A percentile compares a stretch with the other conserved stretches of the same genome.
Evolutionary conservation across 768 basidiomycete genomes (phyloP).

Genomic region (Leccinellum albellum): DNA sequence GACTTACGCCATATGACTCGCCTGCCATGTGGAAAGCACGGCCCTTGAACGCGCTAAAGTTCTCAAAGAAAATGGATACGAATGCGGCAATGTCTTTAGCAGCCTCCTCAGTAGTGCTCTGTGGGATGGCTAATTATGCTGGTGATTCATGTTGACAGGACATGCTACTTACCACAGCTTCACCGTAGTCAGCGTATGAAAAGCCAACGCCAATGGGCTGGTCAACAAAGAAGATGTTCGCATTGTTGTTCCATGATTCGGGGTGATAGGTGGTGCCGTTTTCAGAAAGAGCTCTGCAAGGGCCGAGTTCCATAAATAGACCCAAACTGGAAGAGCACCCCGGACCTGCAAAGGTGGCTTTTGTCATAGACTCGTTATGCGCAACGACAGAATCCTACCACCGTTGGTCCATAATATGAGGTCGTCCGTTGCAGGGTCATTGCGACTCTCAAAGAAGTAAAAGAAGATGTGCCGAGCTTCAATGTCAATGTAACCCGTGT

Average conservation of each 20-base stretch:
- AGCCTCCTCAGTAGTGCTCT: conserved; percentile 65
- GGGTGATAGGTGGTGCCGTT: conserved; percentile 53
- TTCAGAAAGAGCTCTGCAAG: conserved; percentile 56
- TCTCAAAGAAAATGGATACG: conserved; percentile 69
- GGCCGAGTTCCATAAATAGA: conserved; percentile 72
- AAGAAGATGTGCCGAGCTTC: conserved; percentile 65
- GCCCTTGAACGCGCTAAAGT: conserved; percentile 68
- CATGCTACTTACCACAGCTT: conserved; percentile 33
- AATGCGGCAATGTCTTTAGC: conserved; percentile 70
- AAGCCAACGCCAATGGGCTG: conserved; percentile 46
- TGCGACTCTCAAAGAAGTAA: conserved; percentile 73
- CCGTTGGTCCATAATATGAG: conserved; percentile 59
- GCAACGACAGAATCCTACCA: conserved; percentile 38
- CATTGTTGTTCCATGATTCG: conserved; percentile 65
- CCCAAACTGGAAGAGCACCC: conserved; percentile 59
- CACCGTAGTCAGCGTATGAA: conserved; percentile 42
- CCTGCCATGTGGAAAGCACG: conserved; percentile 59
- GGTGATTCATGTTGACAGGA: background rate
- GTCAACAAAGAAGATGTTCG: conserved; percentile 47
- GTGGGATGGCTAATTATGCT: background rate
- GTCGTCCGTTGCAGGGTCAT: conserved; percentile 52
- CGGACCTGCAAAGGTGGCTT: conserved; percentile 30
- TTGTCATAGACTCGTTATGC: background rate
- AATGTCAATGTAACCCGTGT: conserved; percentile 67
- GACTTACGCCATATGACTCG: conserved; percentile 49